Percentiles rank a stretch among this genome's conserved stretches.
phyloP scores from a whole-genome alignment of 2,329 filamentous ascomycete genomes.

The Beauveria sp. region DNA sequence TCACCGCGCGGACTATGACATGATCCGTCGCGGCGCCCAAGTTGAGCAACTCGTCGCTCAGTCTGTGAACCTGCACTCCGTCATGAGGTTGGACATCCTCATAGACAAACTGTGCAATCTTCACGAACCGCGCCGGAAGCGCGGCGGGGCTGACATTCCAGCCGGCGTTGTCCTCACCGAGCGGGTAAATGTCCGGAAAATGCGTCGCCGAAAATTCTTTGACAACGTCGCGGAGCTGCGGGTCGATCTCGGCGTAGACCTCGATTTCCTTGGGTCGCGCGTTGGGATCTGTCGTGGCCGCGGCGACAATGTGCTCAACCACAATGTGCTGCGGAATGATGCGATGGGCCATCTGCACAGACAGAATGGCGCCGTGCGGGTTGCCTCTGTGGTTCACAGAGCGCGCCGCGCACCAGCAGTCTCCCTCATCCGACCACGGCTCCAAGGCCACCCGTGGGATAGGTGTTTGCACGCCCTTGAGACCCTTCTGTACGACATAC shows the following conservation, averaged over 20 bases:
- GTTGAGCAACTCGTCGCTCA: constrained; percentile 42
- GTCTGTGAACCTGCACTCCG: constrained; percentile 43
- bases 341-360: constrained; percentile 49
- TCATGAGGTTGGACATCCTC: constrained; percentile 35
- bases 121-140: constrained; percentile 39
- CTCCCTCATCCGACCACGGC: constrained; percentile 69
- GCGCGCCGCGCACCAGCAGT: constrained; percentile 74
- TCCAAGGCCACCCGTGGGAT: constrained; percentile 49
- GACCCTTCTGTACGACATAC: constrained; percentile 15
- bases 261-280: constrained; percentile 62
- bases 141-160: constrained; percentile 23
- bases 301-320: constrained; percentile 61
- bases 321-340: constrained; percentile 63
- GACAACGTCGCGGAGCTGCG: constrained; percentile 31
- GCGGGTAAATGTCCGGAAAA: constrained; percentile 25
- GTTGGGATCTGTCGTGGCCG: constrained; percentile 52
- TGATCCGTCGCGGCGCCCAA: constrained; percentile 42
- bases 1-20: constrained; percentile 46
- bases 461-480: constrained; percentile 14
- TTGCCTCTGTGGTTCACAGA: constrained; percentile 31
- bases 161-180: constrained; percentile 13
- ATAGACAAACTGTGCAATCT: constrained; percentile 51
- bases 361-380: constrained; percentile 55
- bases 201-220: constrained; percentile 35
- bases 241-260: constrained; percentile 55